These are phyloP conservation scores for Flaveria bidentis DNA, from an alignment of 129 eudicot genomes.

Conservation along the genomic window DNA sequence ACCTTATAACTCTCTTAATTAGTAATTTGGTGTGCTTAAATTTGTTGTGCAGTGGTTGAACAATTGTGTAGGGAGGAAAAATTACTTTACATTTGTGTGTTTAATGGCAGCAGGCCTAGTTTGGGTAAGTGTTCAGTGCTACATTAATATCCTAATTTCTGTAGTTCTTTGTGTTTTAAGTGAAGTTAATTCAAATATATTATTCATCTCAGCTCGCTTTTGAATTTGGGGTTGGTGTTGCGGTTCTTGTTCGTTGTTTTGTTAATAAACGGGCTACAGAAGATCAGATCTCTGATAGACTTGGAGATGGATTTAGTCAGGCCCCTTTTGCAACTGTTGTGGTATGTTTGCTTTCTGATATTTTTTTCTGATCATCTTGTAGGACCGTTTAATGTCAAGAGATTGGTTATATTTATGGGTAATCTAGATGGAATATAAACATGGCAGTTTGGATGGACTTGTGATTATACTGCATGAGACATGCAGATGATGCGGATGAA, in stretches of 20 bases:
- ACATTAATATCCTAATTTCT: background rate
- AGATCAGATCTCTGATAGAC: conserved; percentile 63
- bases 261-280: conserved; percentile 58
- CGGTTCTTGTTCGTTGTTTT: conserved; percentile 88
- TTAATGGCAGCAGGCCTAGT: conserved; percentile 82
- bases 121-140: conserved; percentile 56
- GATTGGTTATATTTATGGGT: too few species aligned
- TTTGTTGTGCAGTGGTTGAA: conserved; percentile 78
- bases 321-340: conserved; percentile 86
- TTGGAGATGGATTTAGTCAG: conserved; percentile 83
- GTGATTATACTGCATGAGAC: too few species aligned
- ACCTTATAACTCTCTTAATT: background rate
- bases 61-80: conserved; percentile 88
- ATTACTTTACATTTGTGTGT: conserved; percentile 71
- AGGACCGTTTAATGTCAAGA: background rate
- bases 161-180: background rate
- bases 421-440: too few species aligned
- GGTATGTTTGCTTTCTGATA: conserved; percentile 49
- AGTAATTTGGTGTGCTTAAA: conserved; percentile 21
- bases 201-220: conserved; percentile 55
- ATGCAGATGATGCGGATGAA: too few species aligned
- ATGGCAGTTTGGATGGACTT: too few species aligned
- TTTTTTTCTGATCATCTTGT: background rate
- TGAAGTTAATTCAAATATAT: conserved; percentile 16
- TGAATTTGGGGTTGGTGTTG: conserved; percentile 76